Base-by-base conservation (phyloP, 495 filamentous ascomycete species). In the Lentithecium fluviatile region DNA sequence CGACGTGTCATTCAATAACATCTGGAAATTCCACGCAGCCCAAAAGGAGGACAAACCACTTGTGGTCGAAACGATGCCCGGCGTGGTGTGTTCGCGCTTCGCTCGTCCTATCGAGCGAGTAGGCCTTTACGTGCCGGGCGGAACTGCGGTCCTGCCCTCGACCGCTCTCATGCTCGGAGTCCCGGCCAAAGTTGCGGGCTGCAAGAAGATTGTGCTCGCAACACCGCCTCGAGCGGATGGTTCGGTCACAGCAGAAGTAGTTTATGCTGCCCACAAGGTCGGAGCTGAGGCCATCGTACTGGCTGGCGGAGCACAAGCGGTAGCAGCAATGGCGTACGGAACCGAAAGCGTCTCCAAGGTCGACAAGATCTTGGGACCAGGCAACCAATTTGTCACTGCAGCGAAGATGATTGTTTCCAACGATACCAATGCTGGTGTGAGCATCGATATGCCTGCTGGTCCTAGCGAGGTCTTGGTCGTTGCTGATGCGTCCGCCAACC, bases 121-220 rank as follows among this genome's bases (percentile, higher is more conserved):
- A 29, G 94, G 94, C 53, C 82, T 96, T 43, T 98, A 98, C 72
- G 85, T 98, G 8, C 94, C 94, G 8, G 94, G 94, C 55, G 94
- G 94, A 50, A 98, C 94, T 0, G 94, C 94, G 0, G 94, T 98
- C 12, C 82, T 98, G 13, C 94, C 94, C 3, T 95, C 90, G 47
- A 96, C 94, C 13, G 94, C 94, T 1, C 85, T 98, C 68, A 98
- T 98, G 94, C 82, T 98, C 24, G 94, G 94, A 69, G 94, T 97
- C 6, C 94, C 94, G 17, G 94, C 94, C 32, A 92, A 94, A 85
- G 94, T 97, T 3, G 94, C 94, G 12, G 95, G 94, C n/a, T 98
- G 94, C 80, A 84, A 91, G 73, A 91, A 85, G 74, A 97, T 98
- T 45, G 86, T 98, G 20, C 72, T 98, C 26, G 94, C 95, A 10